A percentile compares a stretch with the other conserved stretches of the same genome.
These are phyloP conservation scores for Fusarium tuaranense DNA, from an alignment of 2,329 filamentous ascomycete genomes.

Conservation along the genomic window DNA sequence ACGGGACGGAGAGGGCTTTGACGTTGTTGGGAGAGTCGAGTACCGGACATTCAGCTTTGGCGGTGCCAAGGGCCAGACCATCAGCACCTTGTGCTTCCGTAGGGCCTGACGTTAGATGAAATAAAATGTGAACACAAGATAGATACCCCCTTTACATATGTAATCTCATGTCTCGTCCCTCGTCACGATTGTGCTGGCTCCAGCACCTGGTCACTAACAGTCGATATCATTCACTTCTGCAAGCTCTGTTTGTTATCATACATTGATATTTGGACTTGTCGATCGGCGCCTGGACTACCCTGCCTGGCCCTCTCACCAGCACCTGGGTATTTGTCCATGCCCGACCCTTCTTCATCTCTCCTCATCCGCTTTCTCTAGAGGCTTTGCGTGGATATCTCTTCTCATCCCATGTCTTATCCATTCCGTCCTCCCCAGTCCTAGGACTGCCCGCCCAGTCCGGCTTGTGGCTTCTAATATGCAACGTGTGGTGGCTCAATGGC, in stretches of 20 bases:
- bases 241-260: constrained; percentile 41
- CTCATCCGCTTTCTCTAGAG: constrained; percentile 5
- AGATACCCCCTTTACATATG: constrained; percentile 8
- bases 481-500: constrained; percentile 34
- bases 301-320: constrained; percentile 16
- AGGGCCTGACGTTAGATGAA: constrained; percentile 46
- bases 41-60: constrained; percentile 93
- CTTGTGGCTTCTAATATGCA: constrained; percentile 41
- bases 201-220: constrained; percentile 31
- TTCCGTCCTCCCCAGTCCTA: constrained; percentile 2
- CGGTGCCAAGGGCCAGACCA: constrained; percentile 87
- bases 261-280: constrained; percentile 38
- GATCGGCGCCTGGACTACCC: constrained; percentile 29
- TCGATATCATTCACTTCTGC: constrained; percentile 40
- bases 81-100: constrained; percentile 87
- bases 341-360: constrained; percentile 12
- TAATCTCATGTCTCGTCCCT: neutral
- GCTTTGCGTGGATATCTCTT: constrained; percentile 12
- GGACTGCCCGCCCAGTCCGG: constrained; percentile 25
- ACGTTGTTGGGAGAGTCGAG: constrained; percentile 75
- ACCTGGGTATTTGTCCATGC: constrained; percentile 8
- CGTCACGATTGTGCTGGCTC: constrained; percentile 11
- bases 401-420: constrained; percentile 21
- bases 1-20: constrained; percentile 57
- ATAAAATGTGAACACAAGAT: constrained; percentile 21